Conservation (phyloP, 108 stramenopile genomes). For the Aurantiochytrium sp. region DNA sequence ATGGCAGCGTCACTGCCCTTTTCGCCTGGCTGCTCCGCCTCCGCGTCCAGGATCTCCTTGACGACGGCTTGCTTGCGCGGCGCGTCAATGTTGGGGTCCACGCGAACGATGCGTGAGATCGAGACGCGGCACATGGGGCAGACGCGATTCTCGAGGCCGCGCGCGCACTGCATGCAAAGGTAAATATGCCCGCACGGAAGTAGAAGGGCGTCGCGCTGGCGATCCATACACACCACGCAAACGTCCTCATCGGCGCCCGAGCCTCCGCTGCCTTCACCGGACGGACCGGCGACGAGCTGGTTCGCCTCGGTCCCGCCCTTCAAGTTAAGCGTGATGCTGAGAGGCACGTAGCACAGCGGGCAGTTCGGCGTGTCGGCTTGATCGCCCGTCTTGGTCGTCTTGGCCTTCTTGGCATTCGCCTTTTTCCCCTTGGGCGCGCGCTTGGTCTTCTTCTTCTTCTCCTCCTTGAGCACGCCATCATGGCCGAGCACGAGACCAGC, state of each 20-base stretch:
- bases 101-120: not conserved
- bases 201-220: not conserved
- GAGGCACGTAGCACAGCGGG: slow-evolving; percentile 16
- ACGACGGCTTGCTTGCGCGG: not conserved
- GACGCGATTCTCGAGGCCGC: not conserved
- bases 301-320: slow-evolving; percentile 3
- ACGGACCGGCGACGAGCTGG: no score
- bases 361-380: not conserved
- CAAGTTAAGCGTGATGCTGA: not conserved
- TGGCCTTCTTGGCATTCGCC: not conserved
- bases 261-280: not conserved
- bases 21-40: slow-evolving; percentile 9
- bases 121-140: slow-evolving; percentile 26
- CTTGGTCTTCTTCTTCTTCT: not conserved
- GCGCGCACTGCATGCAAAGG: not conserved
- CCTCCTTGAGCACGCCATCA: slow-evolving; percentile 28
- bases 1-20: slow-evolving; percentile 11
- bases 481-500: not conserved
- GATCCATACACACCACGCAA: slow-evolving; percentile 28
- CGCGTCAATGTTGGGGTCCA: not conserved
- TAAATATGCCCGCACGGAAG: slow-evolving; percentile 9
- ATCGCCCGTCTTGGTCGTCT: not conserved
- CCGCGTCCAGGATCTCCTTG: not conserved
- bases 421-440: not conserved
- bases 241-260: not conserved